A percentile compares a stretch with the other conserved stretches of the same genome.
Conservation (phyloP, 306 rosid genomes). For the Clitoria ternatea region DNA sequence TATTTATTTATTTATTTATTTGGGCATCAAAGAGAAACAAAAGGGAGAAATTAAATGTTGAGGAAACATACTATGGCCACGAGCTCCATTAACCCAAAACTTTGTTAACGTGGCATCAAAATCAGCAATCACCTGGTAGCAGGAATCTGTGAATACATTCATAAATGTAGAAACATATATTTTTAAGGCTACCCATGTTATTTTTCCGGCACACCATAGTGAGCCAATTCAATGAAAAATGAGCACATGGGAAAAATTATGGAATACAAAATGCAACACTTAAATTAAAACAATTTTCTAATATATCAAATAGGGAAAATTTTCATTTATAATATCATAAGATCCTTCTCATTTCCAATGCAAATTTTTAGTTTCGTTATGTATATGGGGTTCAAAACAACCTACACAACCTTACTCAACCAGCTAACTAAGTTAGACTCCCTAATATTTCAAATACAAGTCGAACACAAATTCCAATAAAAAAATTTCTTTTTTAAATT, state of each 20-base stretch:
- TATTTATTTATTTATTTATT: neutral
- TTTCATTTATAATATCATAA: too few species aligned
- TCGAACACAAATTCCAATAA: too few species aligned
- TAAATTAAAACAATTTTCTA: too few species aligned
- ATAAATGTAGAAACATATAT: neutral
- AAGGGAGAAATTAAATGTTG: neutral
- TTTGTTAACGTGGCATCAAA: constrained; percentile 85
- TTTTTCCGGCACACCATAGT: neutral
- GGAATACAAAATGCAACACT: neutral
- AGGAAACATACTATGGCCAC: constrained; percentile 67
- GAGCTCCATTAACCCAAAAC: constrained; percentile 66
- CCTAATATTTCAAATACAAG: too few species aligned
- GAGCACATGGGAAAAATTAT: neutral
- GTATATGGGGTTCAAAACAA: too few species aligned
- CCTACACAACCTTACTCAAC: too few species aligned
- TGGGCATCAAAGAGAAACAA: neutral
- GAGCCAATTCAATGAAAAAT: neutral
- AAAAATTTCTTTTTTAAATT: too few species aligned
- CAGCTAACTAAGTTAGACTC: too few species aligned
- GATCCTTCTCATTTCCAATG: too few species aligned
- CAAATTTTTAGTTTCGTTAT: too few species aligned
- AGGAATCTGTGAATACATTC: constrained; percentile 21
- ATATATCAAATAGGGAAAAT: too few species aligned
- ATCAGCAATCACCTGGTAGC: constrained; percentile 69
- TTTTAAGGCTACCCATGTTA: neutral